These are phyloP conservation scores for Picochlorum sp. DNA, from an alignment of 139 green algal genomes.

Conservation along the genomic window DNA sequence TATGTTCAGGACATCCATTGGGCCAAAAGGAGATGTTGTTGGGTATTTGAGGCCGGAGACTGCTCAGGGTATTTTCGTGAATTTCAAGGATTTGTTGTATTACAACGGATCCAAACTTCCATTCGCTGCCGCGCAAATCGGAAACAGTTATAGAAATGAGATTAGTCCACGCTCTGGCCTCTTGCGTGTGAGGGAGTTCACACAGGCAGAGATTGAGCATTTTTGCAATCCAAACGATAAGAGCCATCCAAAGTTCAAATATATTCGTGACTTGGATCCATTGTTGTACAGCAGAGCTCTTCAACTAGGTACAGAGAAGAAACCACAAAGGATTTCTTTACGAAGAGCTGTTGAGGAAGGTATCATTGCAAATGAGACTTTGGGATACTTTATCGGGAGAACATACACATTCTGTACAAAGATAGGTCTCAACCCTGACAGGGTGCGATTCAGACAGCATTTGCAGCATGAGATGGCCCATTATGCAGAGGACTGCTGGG, in stretches of 20 bases:
- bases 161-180: constrained; percentile 84
- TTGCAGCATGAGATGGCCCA: constrained; percentile 92
- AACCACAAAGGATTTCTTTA: constrained; percentile 63
- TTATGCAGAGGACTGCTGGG: constrained; percentile 94
- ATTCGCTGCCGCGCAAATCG: constrained; percentile 93
- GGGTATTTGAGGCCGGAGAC: constrained; percentile 88
- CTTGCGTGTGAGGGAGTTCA: constrained; percentile 97
- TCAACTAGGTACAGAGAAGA: constrained; percentile 84
- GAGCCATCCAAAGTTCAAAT: constrained; percentile 82
- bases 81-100: constrained; percentile 94
- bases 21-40: constrained; percentile 68
- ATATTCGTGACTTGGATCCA: constrained; percentile 67
- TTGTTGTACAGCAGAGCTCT: constrained; percentile 83
- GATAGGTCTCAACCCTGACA: constrained; percentile 72
- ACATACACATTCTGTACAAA: constrained; percentile 87
- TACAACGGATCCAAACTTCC: constrained; percentile 97
- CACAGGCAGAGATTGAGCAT: constrained; percentile 98
- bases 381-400: constrained; percentile 98
- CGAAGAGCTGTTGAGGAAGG: constrained; percentile 75
- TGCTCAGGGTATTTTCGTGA: constrained; percentile 87
- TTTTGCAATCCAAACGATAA: constrained; percentile 94
- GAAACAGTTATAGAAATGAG: constrained; percentile 94
- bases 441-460: constrained; percentile 95
- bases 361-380: constrained; percentile 96
- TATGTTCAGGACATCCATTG: constrained; percentile 94